Conservation (phyloP, 2,329 filamentous ascomycete genomes). For the Colletotrichum zoysiae region DNA sequence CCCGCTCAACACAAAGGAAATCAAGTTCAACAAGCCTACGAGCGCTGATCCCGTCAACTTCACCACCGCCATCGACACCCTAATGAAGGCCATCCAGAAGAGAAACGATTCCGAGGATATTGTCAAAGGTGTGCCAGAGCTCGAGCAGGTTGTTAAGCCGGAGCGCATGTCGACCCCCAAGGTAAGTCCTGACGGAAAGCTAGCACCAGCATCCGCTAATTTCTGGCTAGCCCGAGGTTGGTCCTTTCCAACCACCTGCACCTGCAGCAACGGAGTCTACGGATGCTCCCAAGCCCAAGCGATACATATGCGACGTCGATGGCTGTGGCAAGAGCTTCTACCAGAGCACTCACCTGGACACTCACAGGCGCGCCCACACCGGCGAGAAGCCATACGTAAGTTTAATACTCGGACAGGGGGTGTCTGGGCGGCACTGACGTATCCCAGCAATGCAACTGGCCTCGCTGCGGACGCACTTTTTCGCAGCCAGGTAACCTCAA, state of each 20-base stretch:
- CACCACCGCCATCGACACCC: slow-evolving; percentile 84
- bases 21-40: slow-evolving; percentile 60
- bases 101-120: slow-evolving; percentile 61
- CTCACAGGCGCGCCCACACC: slow-evolving; percentile 89
- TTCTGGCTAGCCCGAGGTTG: background rate
- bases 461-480: slow-evolving; percentile 82
- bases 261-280: background rate
- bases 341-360: slow-evolving; percentile 94
- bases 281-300: slow-evolving; percentile 57
- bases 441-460: slow-evolving; percentile 74
- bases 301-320: slow-evolving; percentile 79
- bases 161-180: slow-evolving; percentile 32
- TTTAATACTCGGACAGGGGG: slow-evolving; percentile 47
- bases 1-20: slow-evolving; percentile 53
- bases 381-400: slow-evolving; percentile 91
- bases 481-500: slow-evolving; percentile 93
- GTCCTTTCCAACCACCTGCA: background rate
- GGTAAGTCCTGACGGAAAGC: background rate
- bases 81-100: slow-evolving; percentile 90
- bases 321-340: slow-evolving; percentile 86
- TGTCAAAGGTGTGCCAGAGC: slow-evolving; percentile 43
- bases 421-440: slow-evolving; percentile 44
- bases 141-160: slow-evolving; percentile 33
- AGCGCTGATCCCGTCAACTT: slow-evolving; percentile 70
- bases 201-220: background rate